Evolutionary conservation across 2,329 filamentous ascomycete species (phyloP).

Genomic region (Fusarium euwallaceae): DNA sequence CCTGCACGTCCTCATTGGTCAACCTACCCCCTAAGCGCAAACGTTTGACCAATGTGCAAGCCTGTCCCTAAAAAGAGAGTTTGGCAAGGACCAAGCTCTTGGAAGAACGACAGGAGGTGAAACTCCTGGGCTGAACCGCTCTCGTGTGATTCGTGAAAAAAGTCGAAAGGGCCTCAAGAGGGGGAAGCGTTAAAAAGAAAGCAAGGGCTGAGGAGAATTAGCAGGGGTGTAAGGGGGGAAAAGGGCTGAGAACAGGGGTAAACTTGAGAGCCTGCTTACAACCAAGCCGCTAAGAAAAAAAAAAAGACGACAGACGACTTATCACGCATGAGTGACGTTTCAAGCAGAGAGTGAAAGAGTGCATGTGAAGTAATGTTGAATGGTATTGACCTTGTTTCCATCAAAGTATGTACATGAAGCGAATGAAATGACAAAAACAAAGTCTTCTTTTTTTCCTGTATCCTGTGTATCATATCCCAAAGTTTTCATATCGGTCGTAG

Average conservation of each 20-base stretch:
- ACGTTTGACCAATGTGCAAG: slow-evolving; percentile 7
- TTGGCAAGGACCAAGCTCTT: slow-evolving; percentile 3
- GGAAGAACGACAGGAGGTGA: slow-evolving; percentile 4
- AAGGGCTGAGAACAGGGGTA: slow-evolving; percentile 13
- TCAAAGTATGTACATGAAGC: slow-evolving; percentile 42
- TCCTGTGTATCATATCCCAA: slow-evolving; percentile 40
- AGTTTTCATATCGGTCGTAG: slow-evolving; percentile 41
- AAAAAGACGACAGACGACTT: not conserved
- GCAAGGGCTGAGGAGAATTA: slow-evolving; percentile 13
- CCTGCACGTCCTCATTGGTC: slow-evolving; percentile 24
- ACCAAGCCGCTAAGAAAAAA: slow-evolving; percentile 6
- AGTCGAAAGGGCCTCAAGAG: slow-evolving; percentile 18
- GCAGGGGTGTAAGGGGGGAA: slow-evolving; percentile 3
- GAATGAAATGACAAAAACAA: slow-evolving; percentile 32
- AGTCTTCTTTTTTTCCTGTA: slow-evolving; percentile 32
- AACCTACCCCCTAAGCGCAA: slow-evolving; percentile 1
- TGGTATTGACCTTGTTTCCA: slow-evolving; percentile 23
- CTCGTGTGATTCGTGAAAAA: slow-evolving; percentile 7
- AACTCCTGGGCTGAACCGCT: slow-evolving; percentile 1
- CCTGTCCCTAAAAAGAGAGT: not conserved
- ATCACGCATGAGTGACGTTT: slow-evolving; percentile 1
- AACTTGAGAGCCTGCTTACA: slow-evolving; percentile 11
- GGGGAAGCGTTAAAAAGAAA: not conserved
- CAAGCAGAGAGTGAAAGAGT: not conserved
- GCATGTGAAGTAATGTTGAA: slow-evolving; percentile 3